phyloP scores from a whole-genome alignment of 2,329 filamentous ascomycete species.

The Sporothrix pallida region DNA sequence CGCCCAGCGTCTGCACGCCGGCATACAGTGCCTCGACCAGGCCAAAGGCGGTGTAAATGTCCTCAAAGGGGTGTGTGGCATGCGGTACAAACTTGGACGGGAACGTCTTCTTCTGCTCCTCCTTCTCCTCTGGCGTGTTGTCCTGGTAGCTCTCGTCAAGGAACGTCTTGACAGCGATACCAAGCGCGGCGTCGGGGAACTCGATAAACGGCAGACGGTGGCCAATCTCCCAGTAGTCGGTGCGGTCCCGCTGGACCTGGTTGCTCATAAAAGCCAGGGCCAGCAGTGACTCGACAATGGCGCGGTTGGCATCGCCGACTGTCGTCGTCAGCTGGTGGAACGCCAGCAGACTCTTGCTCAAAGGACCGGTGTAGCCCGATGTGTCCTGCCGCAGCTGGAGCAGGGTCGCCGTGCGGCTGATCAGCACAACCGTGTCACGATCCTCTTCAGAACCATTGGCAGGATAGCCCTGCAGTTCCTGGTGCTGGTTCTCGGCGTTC shows the following conservation, averaged over 20 bases:
- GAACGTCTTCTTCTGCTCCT: slow-evolving; percentile 56
- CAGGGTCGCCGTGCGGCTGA: slow-evolving; percentile 85
- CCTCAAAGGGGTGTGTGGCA: slow-evolving; percentile 63
- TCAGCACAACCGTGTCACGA: slow-evolving; percentile 76
- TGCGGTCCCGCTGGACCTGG: slow-evolving; percentile 73
- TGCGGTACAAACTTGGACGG: slow-evolving; percentile 62
- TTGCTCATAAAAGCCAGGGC: slow-evolving; percentile 81
- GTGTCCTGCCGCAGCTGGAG: slow-evolving; percentile 80
- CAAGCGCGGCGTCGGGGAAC: slow-evolving; percentile 75
- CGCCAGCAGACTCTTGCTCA: slow-evolving; percentile 85
- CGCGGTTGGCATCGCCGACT: slow-evolving; percentile 78
- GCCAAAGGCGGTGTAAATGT: slow-evolving; percentile 61
- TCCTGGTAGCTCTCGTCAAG: slow-evolving; percentile 64
- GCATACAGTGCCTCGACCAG: slow-evolving; percentile 65
- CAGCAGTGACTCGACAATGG: slow-evolving; percentile 82
- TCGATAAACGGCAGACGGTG: slow-evolving; percentile 52
- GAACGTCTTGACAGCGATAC: slow-evolving; percentile 80
- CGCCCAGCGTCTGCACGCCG: slow-evolving; percentile 61
- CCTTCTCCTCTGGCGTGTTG: slow-evolving; percentile 53
- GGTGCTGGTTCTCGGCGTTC: slow-evolving; percentile 67
- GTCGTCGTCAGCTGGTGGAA: slow-evolving; percentile 84
- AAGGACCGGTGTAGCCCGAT: slow-evolving; percentile 91
- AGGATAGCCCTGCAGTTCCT: slow-evolving; percentile 61
- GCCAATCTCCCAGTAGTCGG: slow-evolving; percentile 71
- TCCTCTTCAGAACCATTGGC: slow-evolving; percentile 70